phyloP scores from a whole-genome alignment of 257 asterid genomes.

The Solanum phureja region DNA sequence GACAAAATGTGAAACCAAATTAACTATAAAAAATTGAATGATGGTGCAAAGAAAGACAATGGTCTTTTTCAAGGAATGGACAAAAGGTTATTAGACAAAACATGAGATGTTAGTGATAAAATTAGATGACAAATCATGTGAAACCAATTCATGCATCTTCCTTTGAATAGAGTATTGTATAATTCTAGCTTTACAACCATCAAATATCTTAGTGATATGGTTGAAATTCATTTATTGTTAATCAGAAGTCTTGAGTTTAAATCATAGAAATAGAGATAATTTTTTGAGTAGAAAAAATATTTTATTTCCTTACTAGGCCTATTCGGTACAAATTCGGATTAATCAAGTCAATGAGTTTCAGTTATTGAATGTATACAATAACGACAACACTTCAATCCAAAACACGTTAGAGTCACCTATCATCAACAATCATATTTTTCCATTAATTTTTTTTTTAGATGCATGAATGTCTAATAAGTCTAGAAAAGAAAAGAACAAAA shows the following conservation, averaged over 20 bases:
- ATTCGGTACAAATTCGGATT: accelerated
- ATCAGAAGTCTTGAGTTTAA: background rate
- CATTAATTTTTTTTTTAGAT: background rate
- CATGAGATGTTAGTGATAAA: background rate
- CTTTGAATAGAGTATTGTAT: background rate
- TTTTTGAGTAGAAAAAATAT: background rate
- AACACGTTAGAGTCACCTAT: background rate
- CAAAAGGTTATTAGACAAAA: background rate
- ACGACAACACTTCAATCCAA: background rate
- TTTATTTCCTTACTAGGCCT: background rate
- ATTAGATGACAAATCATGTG: background rate
- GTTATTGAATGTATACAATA: background rate
- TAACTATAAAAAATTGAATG: background rate
- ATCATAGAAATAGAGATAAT: accelerated
- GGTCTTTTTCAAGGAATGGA: background rate
- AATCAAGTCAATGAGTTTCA: background rate
- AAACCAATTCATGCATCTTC: background rate
- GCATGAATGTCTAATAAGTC: background rate
- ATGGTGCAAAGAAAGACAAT: background rate
- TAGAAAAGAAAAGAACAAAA: background rate
- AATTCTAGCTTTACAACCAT: background rate
- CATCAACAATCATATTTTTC: background rate
- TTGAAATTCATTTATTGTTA: background rate
- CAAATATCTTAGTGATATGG: background rate
- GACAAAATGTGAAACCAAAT: background rate